phyloP scores from a whole-genome alignment of 305 asterid genomes.

The Fraxinus dipetala region DNA sequence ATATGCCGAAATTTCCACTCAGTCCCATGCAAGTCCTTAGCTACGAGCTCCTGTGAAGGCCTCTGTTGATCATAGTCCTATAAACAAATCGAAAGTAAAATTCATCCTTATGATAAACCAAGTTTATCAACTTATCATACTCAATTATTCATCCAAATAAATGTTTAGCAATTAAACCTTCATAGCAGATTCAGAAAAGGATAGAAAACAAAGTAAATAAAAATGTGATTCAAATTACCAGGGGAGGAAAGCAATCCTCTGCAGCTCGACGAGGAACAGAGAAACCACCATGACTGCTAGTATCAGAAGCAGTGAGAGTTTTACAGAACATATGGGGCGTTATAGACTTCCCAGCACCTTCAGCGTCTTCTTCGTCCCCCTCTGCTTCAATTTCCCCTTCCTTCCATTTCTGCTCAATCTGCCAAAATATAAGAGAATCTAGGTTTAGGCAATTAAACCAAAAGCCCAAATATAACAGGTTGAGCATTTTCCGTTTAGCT shows the following conservation, averaged over 20 bases:
- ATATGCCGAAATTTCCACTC: conserved; percentile 97
- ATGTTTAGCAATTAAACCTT: background rate
- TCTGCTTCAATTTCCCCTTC: conserved; percentile 59
- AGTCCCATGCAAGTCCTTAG: conserved; percentile 86
- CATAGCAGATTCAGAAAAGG: background rate
- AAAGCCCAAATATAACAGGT: background rate
- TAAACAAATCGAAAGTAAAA: background rate
- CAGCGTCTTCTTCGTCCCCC: conserved; percentile 58
- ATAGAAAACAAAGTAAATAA: background rate
- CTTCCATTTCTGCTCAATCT: conserved; percentile 83
- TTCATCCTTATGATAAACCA: background rate
- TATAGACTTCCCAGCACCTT: conserved; percentile 51
- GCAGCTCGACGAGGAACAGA: conserved; percentile 99
- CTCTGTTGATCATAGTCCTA: conserved; percentile 91
- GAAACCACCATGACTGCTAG: conserved; percentile 99
- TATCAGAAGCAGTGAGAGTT: conserved; percentile 99
- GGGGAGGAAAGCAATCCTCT: conserved; percentile 99
- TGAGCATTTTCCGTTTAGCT: background rate
- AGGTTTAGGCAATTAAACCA: background rate
- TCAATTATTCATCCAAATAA: background rate
- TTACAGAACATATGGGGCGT: conserved; percentile 98
- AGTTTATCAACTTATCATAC: background rate
- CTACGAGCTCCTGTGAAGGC: conserved; percentile 94
- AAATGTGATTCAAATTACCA: conserved; percentile 43
- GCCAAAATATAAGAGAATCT: conserved; percentile 14